Evolutionary conservation across 2,329 filamentous ascomycete species (phyloP).

Genomic region (Bipolaris zeicola): DNA sequence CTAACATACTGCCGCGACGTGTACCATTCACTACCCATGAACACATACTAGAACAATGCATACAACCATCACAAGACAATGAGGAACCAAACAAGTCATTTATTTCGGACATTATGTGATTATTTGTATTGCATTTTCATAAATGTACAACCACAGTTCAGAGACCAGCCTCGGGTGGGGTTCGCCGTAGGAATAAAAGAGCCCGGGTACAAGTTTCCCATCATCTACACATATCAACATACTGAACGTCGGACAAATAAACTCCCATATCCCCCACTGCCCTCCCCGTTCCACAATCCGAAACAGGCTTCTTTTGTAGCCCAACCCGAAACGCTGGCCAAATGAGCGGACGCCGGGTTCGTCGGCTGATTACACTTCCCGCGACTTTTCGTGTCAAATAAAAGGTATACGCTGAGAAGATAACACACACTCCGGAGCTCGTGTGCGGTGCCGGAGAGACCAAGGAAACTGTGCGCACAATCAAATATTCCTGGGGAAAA

Average conservation of each 20-base stretch:
- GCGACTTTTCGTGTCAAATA: constrained; percentile 28
- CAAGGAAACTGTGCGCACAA: constrained; percentile 15
- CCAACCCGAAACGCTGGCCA: constrained; percentile 14
- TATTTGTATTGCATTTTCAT: constrained; percentile 23
- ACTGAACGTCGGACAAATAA: constrained; percentile 5
- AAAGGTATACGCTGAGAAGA: constrained; percentile 28
- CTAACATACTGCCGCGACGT: no score
- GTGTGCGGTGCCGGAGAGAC: constrained; percentile 16
- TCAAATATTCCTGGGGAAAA: constrained; percentile 6
- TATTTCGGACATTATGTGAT: not conserved
- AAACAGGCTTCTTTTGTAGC: constrained; percentile 1
- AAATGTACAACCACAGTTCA: constrained; percentile 25
- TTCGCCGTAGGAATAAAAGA: constrained; percentile 7
- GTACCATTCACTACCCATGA: no score
- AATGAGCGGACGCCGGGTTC: constrained; percentile 22
- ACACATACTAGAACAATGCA: not conserved
- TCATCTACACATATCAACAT: constrained; percentile 33
- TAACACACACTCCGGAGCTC: constrained; percentile 5
- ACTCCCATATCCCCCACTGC: not conserved
- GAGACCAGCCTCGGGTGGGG: constrained; percentile 15
- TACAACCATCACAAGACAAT: not conserved
- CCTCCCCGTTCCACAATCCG: not conserved
- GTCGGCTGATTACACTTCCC: constrained; percentile 38
- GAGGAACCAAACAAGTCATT: not conserved
- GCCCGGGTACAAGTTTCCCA: constrained; percentile 12